Conservation (phyloP, 164 flowering plant species). For the Saururus chinensis region DNA sequence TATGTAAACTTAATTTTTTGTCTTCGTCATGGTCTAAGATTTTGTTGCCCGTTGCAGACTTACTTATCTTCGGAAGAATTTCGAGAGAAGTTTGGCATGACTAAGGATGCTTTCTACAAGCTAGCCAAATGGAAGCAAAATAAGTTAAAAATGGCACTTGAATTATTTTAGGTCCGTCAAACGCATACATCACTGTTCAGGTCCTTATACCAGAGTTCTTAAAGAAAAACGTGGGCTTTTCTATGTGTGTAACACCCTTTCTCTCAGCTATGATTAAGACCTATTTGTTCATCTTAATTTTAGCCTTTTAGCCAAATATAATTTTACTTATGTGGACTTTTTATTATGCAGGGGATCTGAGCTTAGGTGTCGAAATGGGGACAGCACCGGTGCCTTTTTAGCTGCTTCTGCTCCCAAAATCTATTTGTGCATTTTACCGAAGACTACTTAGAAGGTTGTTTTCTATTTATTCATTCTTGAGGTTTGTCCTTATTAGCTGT, state of each 20-base stretch:
- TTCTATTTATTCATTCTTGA: slow-evolving; percentile 5
- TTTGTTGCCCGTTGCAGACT: slow-evolving; percentile 34
- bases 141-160: slow-evolving; percentile 89
- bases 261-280: not conserved
- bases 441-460: not conserved
- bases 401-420: slow-evolving; percentile 80
- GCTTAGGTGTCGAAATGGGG: slow-evolving; percentile 29
- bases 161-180: slow-evolving; percentile 47
- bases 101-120: slow-evolving; percentile 80
- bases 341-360: slow-evolving; percentile 20
- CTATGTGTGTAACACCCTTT: slow-evolving; percentile 20
- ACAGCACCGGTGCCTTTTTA: slow-evolving; percentile 77
- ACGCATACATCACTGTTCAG: slow-evolving; percentile 10
- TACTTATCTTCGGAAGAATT: slow-evolving; percentile 82
- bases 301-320: not conserved
- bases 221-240: slow-evolving; percentile 19
- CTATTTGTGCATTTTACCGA: slow-evolving; percentile 9
- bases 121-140: slow-evolving; percentile 98
- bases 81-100: slow-evolving; percentile 79
- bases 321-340: not conserved
- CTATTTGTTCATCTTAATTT: not conserved
- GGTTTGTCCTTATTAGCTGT: slow-evolving; percentile 17
- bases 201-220: slow-evolving; percentile 21
- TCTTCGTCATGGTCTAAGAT: not conserved
- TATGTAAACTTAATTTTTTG: not conserved